These are phyloP conservation scores for Pseudogymnoascus sp. DNA, from an alignment of 2,329 filamentous ascomycete species.

Conservation along the genomic window DNA sequence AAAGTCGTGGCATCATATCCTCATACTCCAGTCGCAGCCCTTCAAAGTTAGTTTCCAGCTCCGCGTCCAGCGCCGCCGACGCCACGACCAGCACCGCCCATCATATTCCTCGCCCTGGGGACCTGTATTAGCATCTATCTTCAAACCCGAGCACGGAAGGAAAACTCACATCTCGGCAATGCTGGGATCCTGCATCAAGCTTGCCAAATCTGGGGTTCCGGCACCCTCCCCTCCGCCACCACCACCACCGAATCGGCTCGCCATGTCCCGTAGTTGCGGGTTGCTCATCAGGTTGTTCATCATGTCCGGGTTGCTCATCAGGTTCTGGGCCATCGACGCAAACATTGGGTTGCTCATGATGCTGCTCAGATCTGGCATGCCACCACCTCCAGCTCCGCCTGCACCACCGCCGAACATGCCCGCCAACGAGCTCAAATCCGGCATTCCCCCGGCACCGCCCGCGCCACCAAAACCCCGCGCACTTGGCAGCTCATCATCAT, in stretches of 20 bases:
- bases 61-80: conserved; percentile 24
- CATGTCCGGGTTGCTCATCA: conserved; percentile 95
- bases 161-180: conserved; percentile 85
- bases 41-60: conserved; percentile 18
- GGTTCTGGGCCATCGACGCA: conserved; percentile 88
- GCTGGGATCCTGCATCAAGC: conserved; percentile 84
- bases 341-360: conserved; percentile 99
- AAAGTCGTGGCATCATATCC: conserved; percentile 9
- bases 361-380: conserved; percentile 79
- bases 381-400: conserved; percentile 57
- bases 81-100: conserved; percentile 48
- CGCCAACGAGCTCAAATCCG: conserved; percentile 63
- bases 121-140: neutral
- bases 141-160: conserved; percentile 6
- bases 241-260: conserved; percentile 63
- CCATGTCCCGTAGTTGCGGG: conserved; percentile 81
- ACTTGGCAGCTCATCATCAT: conserved; percentile 43
- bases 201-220: conserved; percentile 81
- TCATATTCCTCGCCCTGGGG: conserved; percentile 58
- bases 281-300: conserved; percentile 93
- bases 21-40: neutral
- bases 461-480: conserved; percentile 41
- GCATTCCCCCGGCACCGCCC: conserved; percentile 56
- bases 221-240: conserved; percentile 44
- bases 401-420: conserved; percentile 64